These are phyloP conservation scores for Ascochyta viciae-villosae DNA, from an alignment of 2,329 filamentous ascomycete genomes.

Conservation along the genomic window DNA sequence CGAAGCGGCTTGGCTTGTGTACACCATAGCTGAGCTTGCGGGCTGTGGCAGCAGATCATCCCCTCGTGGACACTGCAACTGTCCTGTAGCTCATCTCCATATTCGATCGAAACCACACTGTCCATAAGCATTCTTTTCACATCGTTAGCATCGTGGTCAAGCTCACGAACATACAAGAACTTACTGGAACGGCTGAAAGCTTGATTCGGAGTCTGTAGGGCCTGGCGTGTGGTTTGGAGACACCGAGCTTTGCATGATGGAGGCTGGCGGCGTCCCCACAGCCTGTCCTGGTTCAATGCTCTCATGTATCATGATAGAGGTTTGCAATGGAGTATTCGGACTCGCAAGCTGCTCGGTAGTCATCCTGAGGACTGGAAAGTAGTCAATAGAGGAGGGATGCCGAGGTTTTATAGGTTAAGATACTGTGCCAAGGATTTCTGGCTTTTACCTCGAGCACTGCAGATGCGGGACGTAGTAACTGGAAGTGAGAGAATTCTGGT, in stretches of 20 bases:
- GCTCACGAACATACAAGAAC: too few relatives aligned
- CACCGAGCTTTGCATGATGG: not conserved
- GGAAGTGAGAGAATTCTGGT: not conserved
- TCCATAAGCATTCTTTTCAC: slow-evolving; percentile 1
- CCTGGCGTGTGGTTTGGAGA: not conserved
- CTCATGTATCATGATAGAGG: not conserved
- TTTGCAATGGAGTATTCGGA: not conserved
- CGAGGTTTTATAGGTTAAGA: not conserved
- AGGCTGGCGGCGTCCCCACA: not conserved
- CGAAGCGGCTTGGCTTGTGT: slow-evolving; percentile 6
- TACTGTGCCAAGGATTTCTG: not conserved
- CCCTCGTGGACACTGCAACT: slow-evolving; percentile 19
- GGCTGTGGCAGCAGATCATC: slow-evolving; percentile 23
- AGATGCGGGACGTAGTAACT: too few relatives aligned
- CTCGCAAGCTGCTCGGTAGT: not conserved
- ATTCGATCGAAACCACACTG: slow-evolving; percentile 23
- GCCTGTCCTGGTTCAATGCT: not conserved
- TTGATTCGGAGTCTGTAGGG: not conserved
- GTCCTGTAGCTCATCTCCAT: slow-evolving; percentile 12
- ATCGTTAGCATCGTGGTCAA: too few relatives aligned
- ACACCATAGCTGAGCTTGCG: not conserved
- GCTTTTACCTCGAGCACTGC: not conserved
- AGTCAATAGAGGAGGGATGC: not conserved
- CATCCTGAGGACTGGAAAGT: not conserved
- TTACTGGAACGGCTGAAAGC: too few relatives aligned